These are phyloP conservation scores for Calonectria honghensis DNA, from an alignment of 2,329 filamentous ascomycete genomes.

Conservation along the genomic window DNA sequence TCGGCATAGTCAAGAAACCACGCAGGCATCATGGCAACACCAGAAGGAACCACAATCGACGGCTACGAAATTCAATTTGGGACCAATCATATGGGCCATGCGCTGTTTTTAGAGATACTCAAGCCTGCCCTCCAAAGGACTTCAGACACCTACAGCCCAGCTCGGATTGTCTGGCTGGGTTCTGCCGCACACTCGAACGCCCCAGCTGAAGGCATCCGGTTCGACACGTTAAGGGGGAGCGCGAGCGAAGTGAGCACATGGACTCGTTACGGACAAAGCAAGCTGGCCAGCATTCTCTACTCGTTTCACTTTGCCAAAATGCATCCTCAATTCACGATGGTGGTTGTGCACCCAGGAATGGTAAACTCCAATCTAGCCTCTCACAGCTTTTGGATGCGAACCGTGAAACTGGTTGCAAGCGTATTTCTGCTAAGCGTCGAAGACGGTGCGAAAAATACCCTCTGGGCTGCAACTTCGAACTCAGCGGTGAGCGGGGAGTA, in stretches of 20 bases:
- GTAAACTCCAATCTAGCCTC: background rate
- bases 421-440: background rate
- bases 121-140: background rate
- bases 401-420: background rate
- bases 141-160: background rate
- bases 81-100: background rate
- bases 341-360: slow-evolving; percentile 1
- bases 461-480: background rate
- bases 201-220: background rate
- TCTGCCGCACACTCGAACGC: background rate
- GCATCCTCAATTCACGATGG: background rate
- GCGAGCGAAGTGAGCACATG: background rate
- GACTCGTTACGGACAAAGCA: background rate
- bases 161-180: background rate
- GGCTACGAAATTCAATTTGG: background rate
- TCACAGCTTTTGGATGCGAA: background rate
- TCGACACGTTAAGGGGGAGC: background rate
- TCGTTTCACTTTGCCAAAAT: background rate
- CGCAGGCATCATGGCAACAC: background rate
- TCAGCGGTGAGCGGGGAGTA: background rate
- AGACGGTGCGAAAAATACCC: background rate
- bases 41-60: background rate
- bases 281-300: background rate
- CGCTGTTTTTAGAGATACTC: background rate
- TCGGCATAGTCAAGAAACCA: slow-evolving; percentile 10